Evolutionary conservation across 2,329 filamentous ascomycete genomes (phyloP), one percentile per base, ranked within the genome.

Genomic region (Mycosphaerella sp.): DNA sequence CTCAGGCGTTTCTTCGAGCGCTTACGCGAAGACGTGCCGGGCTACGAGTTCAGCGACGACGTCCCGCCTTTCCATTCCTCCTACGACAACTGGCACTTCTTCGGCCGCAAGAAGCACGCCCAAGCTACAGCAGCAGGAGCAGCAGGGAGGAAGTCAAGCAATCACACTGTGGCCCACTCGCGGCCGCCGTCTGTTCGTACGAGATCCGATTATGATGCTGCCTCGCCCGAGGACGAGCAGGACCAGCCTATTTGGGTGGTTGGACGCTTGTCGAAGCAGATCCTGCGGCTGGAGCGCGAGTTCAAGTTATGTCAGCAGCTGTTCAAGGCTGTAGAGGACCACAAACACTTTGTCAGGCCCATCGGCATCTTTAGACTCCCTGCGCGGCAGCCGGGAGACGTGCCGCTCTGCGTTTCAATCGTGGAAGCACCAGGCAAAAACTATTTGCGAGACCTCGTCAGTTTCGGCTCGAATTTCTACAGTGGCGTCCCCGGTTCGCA

Each of bases 31-130:
- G 65, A 68, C 27, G 59, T 65, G 7, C 61, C 65, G 3, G 60
- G 62, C 32, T 68, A 67, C 53, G 62, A 68, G 32, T 69, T 67
- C 54, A 65, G 71, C 43, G 66, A 70, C 16, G 62, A 67, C 16
- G 57, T 65, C 28, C 55, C 61, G 43, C 73, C 73, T 8, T 76
- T 76, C 59, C 74, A 77, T 56, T 74, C 71, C 32, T 73, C 84
- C 62, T 96, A 95, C 70, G 89, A 94, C 68, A 89, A 90, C 73
- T 97, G 90, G 89, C 73, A 77, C 61, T 73, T 75, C 56, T 73
- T 72, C 55, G 74, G 73, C 27, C 55, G 52, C 12, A 56, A 55
- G 17, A 54, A 50, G 41, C 68, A 77, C 86, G 61, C 79, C 37
- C 49, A 47, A 14, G 34, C 44, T 27, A 30, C 44, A n/a, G 41